Evolutionary conservation across 78 protist species (phyloP).

Genomic region (Andalucia godoyi): DNA sequence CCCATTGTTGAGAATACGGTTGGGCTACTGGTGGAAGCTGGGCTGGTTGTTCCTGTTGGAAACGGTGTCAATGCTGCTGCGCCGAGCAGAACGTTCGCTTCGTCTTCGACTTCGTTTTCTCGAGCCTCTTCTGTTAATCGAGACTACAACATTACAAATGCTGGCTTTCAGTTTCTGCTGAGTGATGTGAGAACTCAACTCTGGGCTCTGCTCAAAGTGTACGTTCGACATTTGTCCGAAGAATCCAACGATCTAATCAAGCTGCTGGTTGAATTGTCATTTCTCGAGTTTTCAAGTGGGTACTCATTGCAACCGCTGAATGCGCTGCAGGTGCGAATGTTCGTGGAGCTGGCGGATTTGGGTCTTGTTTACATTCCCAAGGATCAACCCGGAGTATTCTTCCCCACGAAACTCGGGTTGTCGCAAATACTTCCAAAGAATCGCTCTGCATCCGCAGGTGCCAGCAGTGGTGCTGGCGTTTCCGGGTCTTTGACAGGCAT

Average conservation of each 20-base stretch:
- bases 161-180: conserved; percentile 12
- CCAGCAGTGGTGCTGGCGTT: background rate
- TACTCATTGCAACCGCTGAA: background rate
- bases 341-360: background rate
- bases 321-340: background rate
- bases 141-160: background rate
- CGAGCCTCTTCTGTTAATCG: background rate
- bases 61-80: background rate
- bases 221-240: background rate
- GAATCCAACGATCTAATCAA: background rate
- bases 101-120: background rate
- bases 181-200: background rate
- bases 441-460: background rate
- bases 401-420: background rate
- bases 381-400: background rate
- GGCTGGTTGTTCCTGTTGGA: background rate
- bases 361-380: background rate
- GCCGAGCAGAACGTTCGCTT: background rate
- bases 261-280: conserved; percentile 7
- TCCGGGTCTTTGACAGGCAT: too few species aligned
- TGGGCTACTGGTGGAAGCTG: background rate
- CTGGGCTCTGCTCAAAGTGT: background rate
- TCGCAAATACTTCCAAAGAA: background rate
- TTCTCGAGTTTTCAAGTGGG: background rate
- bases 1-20: background rate